Percentiles rank a stretch among this genome's conserved stretches.
Conservation (phyloP, 2,329 filamentous ascomycete species). For the Beauveria rudraprayagi region DNA sequence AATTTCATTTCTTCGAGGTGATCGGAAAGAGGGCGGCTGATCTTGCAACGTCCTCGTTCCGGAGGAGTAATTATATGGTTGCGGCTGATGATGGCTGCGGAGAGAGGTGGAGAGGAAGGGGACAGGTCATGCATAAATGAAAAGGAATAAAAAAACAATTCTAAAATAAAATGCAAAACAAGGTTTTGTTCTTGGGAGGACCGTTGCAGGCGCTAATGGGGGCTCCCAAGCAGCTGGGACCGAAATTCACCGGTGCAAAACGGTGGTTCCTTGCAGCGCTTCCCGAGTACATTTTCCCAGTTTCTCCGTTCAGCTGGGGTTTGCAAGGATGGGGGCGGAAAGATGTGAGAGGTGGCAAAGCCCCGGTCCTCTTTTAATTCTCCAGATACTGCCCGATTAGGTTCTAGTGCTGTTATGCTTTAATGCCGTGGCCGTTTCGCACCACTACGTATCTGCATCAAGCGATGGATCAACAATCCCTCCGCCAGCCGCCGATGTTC, state of each 20-base stretch:
- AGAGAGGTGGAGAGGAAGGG: not conserved
- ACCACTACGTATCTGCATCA: not conserved
- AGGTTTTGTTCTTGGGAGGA: not conserved
- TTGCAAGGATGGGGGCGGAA: conserved; percentile 3
- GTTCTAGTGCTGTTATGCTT: not conserved
- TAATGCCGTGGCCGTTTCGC: conserved; percentile 1
- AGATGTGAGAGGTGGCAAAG: conserved; percentile 2
- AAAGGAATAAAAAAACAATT: not conserved
- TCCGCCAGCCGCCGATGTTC: conserved; percentile 7
- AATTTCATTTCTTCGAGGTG: not conserved
- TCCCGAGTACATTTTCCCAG: not conserved
- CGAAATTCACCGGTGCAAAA: conserved; percentile 6
- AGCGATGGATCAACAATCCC: not conserved
- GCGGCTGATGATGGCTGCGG: not conserved
- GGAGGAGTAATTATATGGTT: not conserved
- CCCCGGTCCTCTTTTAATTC: not conserved
- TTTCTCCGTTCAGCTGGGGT: conserved; percentile 4
- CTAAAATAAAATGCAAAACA: not conserved
- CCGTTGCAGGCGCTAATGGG: conserved; percentile 2
- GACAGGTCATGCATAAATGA: not conserved
- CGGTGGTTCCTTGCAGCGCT: conserved; percentile 10
- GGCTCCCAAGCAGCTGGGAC: conserved; percentile 4
- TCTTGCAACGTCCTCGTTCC: not conserved
- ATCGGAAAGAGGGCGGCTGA: not conserved
- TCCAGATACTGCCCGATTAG: conserved; percentile 9